These are phyloP conservation scores for Terfezia boudieri DNA, from an alignment of 495 filamentous ascomycete genomes.

Conservation along the genomic window DNA sequence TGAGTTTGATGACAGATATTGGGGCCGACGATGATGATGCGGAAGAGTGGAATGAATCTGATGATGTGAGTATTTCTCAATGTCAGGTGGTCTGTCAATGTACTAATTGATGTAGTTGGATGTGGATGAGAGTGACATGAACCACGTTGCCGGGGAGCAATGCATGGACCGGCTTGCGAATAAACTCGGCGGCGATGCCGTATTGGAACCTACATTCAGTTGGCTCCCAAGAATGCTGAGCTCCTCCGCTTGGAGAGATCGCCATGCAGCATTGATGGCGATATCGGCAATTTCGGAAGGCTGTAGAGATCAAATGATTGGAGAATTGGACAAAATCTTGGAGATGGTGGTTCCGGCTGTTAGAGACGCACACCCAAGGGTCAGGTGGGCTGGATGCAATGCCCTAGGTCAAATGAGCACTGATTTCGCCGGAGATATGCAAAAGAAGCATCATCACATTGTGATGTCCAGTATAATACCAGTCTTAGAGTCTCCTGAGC, in stretches of 20 bases:
- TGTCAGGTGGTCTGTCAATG: background rate
- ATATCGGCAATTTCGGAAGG: slow-evolving; percentile 98
- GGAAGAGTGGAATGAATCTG: slow-evolving; percentile 72
- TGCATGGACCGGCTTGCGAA: slow-evolving; percentile 97
- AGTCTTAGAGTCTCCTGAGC: slow-evolving; percentile 71
- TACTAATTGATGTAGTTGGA: slow-evolving; percentile 38
- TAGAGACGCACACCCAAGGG: slow-evolving; percentile 76
- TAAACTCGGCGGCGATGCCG: slow-evolving; percentile 70
- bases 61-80: slow-evolving; percentile 43
- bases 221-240: slow-evolving; percentile 98
- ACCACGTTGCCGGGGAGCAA: slow-evolving; percentile 96
- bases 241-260: slow-evolving; percentile 81
- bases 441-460: slow-evolving; percentile 71
- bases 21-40: slow-evolving; percentile 90
- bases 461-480: slow-evolving; percentile 82
- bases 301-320: slow-evolving; percentile 86
- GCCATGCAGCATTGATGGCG: slow-evolving; percentile 95
- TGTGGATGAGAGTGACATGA: slow-evolving; percentile 84
- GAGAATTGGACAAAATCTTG: slow-evolving; percentile 79
- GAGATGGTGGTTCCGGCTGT: slow-evolving; percentile 82
- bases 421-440: slow-evolving; percentile 97
- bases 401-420: slow-evolving; percentile 99
- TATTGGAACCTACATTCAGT: slow-evolving; percentile 81
- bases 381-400: slow-evolving; percentile 95
- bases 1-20: slow-evolving; percentile 98